Evolutionary conservation across 306 rosid genomes (phyloP).

Genomic region (Geum urbanum): DNA sequence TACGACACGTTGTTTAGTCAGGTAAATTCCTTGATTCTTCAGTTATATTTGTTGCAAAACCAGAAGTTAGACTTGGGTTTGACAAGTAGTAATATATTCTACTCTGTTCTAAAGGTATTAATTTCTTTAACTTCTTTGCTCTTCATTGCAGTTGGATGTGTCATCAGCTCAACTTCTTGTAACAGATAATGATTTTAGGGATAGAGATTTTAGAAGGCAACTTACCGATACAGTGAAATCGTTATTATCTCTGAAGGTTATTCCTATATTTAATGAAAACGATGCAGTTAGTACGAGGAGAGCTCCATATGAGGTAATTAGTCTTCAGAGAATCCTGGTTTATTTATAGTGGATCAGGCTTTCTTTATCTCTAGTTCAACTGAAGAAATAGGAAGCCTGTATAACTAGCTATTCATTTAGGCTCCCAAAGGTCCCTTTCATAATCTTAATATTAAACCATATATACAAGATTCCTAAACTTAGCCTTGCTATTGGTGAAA

Average conservation of each 20-base stretch:
- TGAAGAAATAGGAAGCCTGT: background rate
- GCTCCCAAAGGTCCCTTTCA: background rate
- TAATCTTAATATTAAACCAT: background rate
- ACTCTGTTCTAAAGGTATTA: background rate
- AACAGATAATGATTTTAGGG: constrained; percentile 93
- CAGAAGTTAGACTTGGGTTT: constrained; percentile 2
- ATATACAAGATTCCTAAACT: background rate
- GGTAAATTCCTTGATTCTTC: constrained; percentile 43
- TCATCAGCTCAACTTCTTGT: constrained; percentile 97
- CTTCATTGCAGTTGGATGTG: constrained; percentile 68
- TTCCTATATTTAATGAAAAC: constrained; percentile 90
- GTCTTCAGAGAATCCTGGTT: constrained; percentile 18
- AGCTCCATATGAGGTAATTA: constrained; percentile 93
- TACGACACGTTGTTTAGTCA: constrained; percentile 83
- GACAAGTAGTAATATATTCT: background rate
- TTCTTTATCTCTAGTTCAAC: background rate
- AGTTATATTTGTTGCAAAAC: constrained; percentile 2
- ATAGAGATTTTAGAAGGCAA: constrained; percentile 80
- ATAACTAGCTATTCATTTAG: background rate
- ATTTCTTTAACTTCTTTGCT: constrained; percentile 22
- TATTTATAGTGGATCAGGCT: constrained; percentile 2
- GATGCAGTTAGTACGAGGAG: constrained; percentile 97
- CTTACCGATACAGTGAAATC: constrained; percentile 73
- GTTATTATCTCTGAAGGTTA: constrained; percentile 60
- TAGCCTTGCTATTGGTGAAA: background rate